These are phyloP conservation scores for Halophytophthora batemanensis DNA, from an alignment of 352 stramenopile genomes.

Conservation along the genomic window DNA sequence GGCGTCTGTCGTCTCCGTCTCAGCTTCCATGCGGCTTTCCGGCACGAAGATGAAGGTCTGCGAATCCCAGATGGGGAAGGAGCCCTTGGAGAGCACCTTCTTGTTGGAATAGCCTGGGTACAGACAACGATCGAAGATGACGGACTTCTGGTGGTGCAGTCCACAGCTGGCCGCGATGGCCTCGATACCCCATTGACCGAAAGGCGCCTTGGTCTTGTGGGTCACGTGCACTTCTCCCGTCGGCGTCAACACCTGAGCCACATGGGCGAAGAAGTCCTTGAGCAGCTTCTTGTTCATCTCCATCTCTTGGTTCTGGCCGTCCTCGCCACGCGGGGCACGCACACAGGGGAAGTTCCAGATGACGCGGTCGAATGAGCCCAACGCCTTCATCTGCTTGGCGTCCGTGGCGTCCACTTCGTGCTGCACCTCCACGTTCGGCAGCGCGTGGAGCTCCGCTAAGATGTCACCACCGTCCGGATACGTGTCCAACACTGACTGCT, in stretches of 20 bases:
- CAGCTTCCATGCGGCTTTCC: conserved; percentile 14
- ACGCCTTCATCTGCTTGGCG: conserved; percentile 61
- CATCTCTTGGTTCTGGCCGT: conserved; percentile 97
- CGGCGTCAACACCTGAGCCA: conserved; percentile 38
- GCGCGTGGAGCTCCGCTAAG: conserved; percentile 60
- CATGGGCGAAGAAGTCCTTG: conserved; percentile 84
- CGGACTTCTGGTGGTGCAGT: conserved; percentile 56
- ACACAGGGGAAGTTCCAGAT: conserved; percentile 97
- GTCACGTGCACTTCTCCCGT: conserved; percentile 92
- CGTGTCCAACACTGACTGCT: conserved; percentile 79
- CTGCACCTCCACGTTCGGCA: conserved; percentile 61
- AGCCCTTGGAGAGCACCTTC: conserved; percentile 94
- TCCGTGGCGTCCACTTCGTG: conserved; percentile 92
- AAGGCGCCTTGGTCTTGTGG: conserved; percentile 95
- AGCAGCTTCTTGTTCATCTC: conserved; percentile 93
- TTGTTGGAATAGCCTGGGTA: conserved; percentile 94
- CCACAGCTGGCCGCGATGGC: conserved; percentile 48
- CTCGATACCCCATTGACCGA: conserved; percentile 85
- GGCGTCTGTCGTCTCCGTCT: conserved; percentile 11
- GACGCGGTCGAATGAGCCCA: conserved; percentile 88
- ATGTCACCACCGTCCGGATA: conserved; percentile 89
- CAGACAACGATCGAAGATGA: conserved; percentile 93
- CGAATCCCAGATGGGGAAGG: conserved; percentile 96
- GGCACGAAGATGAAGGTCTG: conserved; percentile 92
- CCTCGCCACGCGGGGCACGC: conserved; percentile 83